These are phyloP conservation scores for Akanthomyces muscarius DNA, from an alignment of 2,329 filamentous ascomycete genomes.

Conservation along the genomic window DNA sequence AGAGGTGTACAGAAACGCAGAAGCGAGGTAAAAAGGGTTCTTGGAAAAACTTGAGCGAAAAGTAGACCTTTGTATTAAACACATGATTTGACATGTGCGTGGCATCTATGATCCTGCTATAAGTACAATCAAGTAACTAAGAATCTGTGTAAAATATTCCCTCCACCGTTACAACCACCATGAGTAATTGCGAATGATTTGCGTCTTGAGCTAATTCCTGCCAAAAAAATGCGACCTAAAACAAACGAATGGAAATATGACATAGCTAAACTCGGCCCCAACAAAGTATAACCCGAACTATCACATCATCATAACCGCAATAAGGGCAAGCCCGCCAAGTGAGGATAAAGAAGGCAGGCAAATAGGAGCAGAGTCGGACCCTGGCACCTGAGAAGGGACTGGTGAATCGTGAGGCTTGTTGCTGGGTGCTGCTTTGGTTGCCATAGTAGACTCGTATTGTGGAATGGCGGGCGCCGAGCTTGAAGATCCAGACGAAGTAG, in stretches of 20 bases:
- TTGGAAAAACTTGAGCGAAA: not conserved
- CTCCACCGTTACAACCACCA: constrained; percentile 12
- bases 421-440: constrained; percentile 22
- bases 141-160: constrained; percentile 12
- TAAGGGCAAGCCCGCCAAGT: constrained; percentile 26
- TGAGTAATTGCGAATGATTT: constrained; percentile 14
- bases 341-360: constrained; percentile 22
- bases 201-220: constrained; percentile 18
- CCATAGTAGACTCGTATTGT: constrained; percentile 24
- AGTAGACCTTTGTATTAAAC: not conserved
- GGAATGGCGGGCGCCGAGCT: constrained; percentile 15
- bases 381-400: constrained; percentile 26
- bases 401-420: constrained; percentile 21
- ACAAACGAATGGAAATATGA: constrained; percentile 18
- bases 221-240: constrained; percentile 20
- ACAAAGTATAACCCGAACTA: constrained; percentile 1
- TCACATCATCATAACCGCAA: constrained; percentile 27
- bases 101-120: constrained; percentile 8
- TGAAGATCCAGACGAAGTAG: constrained; percentile 1
- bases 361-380: constrained; percentile 26
- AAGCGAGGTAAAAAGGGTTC: not conserved
- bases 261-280: constrained; percentile 19
- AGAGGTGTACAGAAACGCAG: not conserved
- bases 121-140: constrained; percentile 17
- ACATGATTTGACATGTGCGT: constrained; percentile 7